phyloP scores from a whole-genome alignment of 2,329 filamentous ascomycete genomes.

The Talaromyces albobiverticillius region DNA sequence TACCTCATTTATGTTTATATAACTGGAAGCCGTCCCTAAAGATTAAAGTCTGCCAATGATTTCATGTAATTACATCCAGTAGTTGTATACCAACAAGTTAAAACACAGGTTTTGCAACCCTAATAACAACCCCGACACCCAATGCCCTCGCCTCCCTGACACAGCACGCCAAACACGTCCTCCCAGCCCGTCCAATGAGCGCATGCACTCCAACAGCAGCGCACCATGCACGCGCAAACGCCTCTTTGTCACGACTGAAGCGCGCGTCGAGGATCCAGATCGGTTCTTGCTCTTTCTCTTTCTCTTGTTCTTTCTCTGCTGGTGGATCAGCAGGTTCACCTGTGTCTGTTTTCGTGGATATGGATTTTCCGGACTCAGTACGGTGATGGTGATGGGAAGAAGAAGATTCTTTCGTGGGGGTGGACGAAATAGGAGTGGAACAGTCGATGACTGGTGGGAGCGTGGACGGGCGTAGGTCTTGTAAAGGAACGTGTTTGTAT shows the following conservation, averaged over 20 bases:
- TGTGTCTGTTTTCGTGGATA: not conserved
- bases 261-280: slow-evolving; percentile 37
- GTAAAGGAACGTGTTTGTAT: slow-evolving; percentile 31
- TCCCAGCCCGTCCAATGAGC: slow-evolving; percentile 38
- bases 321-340: not conserved
- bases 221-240: slow-evolving; percentile 45
- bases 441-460: slow-evolving; percentile 15
- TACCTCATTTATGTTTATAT: too few relatives aligned
- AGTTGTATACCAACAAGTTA: too few relatives aligned
- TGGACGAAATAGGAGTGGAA: not conserved
- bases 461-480: slow-evolving; percentile 19
- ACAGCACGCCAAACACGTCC: slow-evolving; percentile 40
- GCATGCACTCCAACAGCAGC: slow-evolving; percentile 41
- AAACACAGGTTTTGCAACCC: too few relatives aligned
- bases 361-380: not conserved
- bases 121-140: slow-evolving; percentile 37
- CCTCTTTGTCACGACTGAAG: slow-evolving; percentile 33
- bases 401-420: not conserved
- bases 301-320: not conserved
- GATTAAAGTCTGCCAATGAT: too few relatives aligned
- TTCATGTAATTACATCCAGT: too few relatives aligned
- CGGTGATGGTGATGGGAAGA: slow-evolving; percentile 10
- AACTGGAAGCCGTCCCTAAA: too few relatives aligned
- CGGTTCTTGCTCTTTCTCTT: slow-evolving; percentile 16
- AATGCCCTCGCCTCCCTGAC: slow-evolving; percentile 42